These are phyloP conservation scores for Cercospora sojina DNA, from an alignment of 2,329 filamentous ascomycete species.

Conservation along the genomic window DNA sequence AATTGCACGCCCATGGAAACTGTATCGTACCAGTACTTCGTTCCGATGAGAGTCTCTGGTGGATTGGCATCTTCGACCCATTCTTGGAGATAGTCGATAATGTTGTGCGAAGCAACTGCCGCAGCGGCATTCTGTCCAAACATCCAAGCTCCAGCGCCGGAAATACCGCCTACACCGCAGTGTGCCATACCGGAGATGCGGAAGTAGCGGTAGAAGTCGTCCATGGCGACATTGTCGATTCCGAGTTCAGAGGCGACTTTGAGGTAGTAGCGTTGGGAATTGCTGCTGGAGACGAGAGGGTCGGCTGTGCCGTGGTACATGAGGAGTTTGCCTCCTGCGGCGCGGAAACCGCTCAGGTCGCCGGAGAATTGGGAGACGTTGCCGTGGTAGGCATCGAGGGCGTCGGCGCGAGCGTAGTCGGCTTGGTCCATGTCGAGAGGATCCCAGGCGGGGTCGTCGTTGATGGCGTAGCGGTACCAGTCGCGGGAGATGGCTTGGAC, in stretches of 20 bases:
- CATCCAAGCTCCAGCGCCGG: slow-evolving; percentile 45
- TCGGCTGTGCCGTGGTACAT: slow-evolving; percentile 46
- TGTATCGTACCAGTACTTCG: slow-evolving; percentile 48
- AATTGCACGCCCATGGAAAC: slow-evolving; percentile 44
- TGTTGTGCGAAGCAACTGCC: slow-evolving; percentile 42
- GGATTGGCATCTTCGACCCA: slow-evolving; percentile 39
- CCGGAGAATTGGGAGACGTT: slow-evolving; percentile 44
- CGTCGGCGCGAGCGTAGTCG: slow-evolving; percentile 45
- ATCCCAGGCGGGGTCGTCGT: slow-evolving; percentile 47
- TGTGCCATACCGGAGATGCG: slow-evolving; percentile 54
- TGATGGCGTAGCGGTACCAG: slow-evolving; percentile 53
- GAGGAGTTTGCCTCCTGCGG: slow-evolving; percentile 48
- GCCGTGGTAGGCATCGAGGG: slow-evolving; percentile 43
- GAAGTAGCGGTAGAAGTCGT: slow-evolving; percentile 51
- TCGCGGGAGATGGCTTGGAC: slow-evolving; percentile 48
- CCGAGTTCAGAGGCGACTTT: slow-evolving; percentile 45
- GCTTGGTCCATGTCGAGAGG: slow-evolving; percentile 39
- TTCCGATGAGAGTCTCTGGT: slow-evolving; percentile 41
- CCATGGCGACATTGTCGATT: slow-evolving; percentile 41
- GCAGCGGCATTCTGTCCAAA: slow-evolving; percentile 41
- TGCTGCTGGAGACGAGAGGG: slow-evolving; percentile 47
- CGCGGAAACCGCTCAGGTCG: slow-evolving; percentile 41
- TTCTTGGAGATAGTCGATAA: slow-evolving; percentile 48
- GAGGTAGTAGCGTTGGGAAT: slow-evolving; percentile 51
- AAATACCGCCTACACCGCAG: slow-evolving; percentile 47